Base-by-base conservation (phyloP, 306 rosid genomes). In the Comarum palustre region DNA sequence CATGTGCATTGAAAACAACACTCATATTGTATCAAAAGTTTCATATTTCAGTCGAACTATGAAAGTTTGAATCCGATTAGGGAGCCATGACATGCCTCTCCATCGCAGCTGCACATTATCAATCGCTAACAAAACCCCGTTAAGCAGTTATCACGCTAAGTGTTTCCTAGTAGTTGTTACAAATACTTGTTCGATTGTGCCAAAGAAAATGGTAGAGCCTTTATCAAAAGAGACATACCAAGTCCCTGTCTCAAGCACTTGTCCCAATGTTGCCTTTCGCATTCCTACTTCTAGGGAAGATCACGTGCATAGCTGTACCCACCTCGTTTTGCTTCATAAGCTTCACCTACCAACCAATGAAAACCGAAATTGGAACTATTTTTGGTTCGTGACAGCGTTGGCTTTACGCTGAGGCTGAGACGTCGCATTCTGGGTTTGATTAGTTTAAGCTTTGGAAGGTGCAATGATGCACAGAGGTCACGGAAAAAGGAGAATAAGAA, bases 241-340 rank as follows among this genome's bases (percentile, higher is more conserved):
- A 14, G 65, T 38, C 64, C 4, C 16, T 39, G 0, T 45, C 22
- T 0, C 22, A 32, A n/a, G 32, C 63, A 34, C 38, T n/a, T n/a
- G n/a, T n/a, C n/a, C n/a, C n/a, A n/a, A n/a, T n/a, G 6, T 17
- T 46, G 24, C 10, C 45, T 13, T 6, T 25, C 61, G 15, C 20
- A 31, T 71, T 71, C 66, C 66, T 22, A 39, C 51, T 4, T 71
- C 27, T 55, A 55, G 75, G 66, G 52, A 71, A 71, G 66, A 54
- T 36, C 75, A 71, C 66, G 66, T 55, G 75, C 66, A 16, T 6
- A 55, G 41, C 54, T 71, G 41, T 55, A 55, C 3, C 13, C 9
- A 29, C 11, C 20, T 62, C 36, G 29, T 19, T 19, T 24, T 57
- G 25, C 22, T 52, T 14, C 43, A 6, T 27, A 13, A 58, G 36